Percentiles rank a stretch among this genome's conserved stretches.
Conservation (phyloP, 140 eudicot species). For the Stevia rebaudiana region DNA sequence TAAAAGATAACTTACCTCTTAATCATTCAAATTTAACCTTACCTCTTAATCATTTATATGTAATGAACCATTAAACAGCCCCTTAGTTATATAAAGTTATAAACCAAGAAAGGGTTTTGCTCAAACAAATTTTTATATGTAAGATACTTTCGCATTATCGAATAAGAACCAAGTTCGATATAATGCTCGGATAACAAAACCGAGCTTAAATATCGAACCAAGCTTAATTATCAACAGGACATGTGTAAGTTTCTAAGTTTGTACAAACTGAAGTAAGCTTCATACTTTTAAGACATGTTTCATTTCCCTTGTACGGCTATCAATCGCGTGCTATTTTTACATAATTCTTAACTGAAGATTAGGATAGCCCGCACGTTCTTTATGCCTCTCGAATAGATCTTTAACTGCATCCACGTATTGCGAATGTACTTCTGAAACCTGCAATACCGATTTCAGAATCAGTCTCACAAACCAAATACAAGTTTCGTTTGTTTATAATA, state of each 20-base stretch:
- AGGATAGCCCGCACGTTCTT: slow-evolving; percentile 54
- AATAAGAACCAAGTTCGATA: background rate
- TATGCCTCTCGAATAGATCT: slow-evolving; percentile 76
- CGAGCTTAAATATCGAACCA: too few species aligned
- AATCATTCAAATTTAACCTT: too few species aligned
- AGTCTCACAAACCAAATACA: background rate
- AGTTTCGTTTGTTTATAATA: background rate
- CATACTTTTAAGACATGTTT: background rate
- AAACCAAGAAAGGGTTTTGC: too few species aligned
- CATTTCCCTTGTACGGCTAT: background rate
- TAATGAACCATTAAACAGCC: too few species aligned
- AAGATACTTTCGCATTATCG: background rate
- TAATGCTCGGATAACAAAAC: background rate
- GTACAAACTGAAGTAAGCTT: slow-evolving; percentile 1
- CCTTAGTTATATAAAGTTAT: too few species aligned
- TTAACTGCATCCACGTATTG: slow-evolving; percentile 62
- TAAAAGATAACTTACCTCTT: too few species aligned
- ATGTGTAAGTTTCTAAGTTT: background rate
- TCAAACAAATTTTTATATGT: too few species aligned
- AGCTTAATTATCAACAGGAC: slow-evolving; percentile 5
- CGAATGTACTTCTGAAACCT: slow-evolving; percentile 66
- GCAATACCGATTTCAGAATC: slow-evolving; percentile 9
- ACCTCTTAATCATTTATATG: too few species aligned
- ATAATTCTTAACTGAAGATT: slow-evolving; percentile 55
- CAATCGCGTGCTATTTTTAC: slow-evolving; percentile 15